phyloP scores from a whole-genome alignment of 2,329 filamentous ascomycete species.

The Diaporthe batatas region DNA sequence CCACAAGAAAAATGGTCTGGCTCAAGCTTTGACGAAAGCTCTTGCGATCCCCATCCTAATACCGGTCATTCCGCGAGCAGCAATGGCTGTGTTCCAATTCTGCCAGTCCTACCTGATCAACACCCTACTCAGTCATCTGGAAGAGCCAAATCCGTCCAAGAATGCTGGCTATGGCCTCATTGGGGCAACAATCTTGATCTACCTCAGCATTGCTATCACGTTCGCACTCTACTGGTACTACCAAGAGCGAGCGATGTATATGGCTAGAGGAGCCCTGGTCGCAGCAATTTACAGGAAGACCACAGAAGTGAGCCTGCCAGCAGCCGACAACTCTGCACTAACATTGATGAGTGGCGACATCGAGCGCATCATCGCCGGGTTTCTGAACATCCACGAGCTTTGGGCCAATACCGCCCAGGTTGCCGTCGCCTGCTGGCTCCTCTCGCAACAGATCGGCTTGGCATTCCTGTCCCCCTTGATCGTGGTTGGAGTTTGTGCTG shows the following conservation, averaged over 20 bases:
- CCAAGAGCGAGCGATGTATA: conserved; percentile 43
- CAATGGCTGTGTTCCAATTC: conserved; percentile 56
- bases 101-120: conserved; percentile 60
- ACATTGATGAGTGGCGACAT: conserved; percentile 57
- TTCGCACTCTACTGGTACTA: conserved; percentile 52
- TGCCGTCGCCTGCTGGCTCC: conserved; percentile 51
- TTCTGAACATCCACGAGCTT: conserved; percentile 50
- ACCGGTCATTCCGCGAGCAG: conserved; percentile 54
- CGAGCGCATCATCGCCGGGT: conserved; percentile 51
- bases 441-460: conserved; percentile 49
- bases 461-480: conserved; percentile 52
- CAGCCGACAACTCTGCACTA: conserved; percentile 49
- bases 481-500: conserved; percentile 47
- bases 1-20: conserved; percentile 47
- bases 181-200: conserved; percentile 50
- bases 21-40: conserved; percentile 48
- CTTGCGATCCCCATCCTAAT: conserved; percentile 51
- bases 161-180: conserved; percentile 52
- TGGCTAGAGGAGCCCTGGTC: conserved; percentile 48
- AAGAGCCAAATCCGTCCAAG: conserved; percentile 44
- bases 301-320: conserved; percentile 43
- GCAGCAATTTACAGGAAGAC: conserved; percentile 53
- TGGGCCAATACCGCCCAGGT: conserved; percentile 53
- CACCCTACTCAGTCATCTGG: conserved; percentile 52
- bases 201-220: conserved; percentile 52